Evolutionary conservation across 164 flowering plant species (phyloP).

Genomic region (Brasenia schreberi): DNA sequence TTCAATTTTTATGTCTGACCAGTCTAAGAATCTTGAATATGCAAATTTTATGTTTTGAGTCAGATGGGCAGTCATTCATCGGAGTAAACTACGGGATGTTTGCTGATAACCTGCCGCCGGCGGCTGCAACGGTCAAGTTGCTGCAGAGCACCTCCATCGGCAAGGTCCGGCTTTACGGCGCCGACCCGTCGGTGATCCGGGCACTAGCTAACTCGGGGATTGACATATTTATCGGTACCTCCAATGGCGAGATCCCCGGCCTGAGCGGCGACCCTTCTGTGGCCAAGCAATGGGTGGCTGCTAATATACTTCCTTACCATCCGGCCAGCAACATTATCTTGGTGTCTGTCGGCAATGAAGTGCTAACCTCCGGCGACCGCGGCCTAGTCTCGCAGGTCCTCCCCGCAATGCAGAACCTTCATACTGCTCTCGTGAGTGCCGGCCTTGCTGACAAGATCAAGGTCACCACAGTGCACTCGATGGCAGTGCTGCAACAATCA

Average conservation of each 20-base stretch:
- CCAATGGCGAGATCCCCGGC: conserved; percentile 67
- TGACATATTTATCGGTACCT: conserved; percentile 57
- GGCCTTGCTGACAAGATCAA: conserved; percentile 58
- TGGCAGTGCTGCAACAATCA: conserved; percentile 63
- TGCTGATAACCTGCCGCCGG: conserved; percentile 85
- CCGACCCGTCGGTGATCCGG: conserved; percentile 69
- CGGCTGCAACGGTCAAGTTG: conserved; percentile 54
- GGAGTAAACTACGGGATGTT: conserved; percentile 87
- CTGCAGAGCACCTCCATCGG: conserved; percentile 52
- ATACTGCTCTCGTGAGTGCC: conserved; percentile 42
- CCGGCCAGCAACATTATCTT: conserved; percentile 67
- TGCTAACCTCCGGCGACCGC: conserved; percentile 37
- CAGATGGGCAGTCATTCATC: conserved; percentile 64
- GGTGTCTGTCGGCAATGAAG: conserved; percentile 83
- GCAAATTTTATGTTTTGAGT: too few relatives aligned
- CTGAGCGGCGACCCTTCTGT: conserved; percentile 56
- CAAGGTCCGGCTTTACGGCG: conserved; percentile 65
- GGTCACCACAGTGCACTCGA: conserved; percentile 84
- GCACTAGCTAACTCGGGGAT: conserved; percentile 77
- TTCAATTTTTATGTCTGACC: too few relatives aligned
- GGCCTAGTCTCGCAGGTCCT: conserved; percentile 31
- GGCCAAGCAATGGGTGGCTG: conserved; percentile 58
- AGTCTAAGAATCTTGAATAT: too few relatives aligned
- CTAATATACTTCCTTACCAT: conserved; percentile 62
- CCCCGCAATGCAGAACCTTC: conserved; percentile 82